phyloP scores from a whole-genome alignment of 176 grass and related monocot genomes.

The Carex myosuroides region DNA sequence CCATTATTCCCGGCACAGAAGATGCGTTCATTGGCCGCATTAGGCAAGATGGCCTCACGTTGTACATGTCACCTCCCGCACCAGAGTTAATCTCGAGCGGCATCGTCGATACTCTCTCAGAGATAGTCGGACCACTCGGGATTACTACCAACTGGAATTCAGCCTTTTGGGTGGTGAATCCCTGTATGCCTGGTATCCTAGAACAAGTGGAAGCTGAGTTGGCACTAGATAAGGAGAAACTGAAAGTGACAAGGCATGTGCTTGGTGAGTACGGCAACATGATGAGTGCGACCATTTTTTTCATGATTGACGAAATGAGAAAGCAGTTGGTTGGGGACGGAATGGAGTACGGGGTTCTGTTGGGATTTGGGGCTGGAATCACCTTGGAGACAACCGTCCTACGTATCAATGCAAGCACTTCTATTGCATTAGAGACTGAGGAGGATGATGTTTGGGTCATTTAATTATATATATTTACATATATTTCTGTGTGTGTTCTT shows the following conservation, averaged over 20 bases:
- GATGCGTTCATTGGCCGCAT: not conserved
- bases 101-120: not conserved
- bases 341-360: slow-evolving; percentile 2
- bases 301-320: too few species aligned
- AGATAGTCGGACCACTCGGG: not conserved
- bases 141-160: not conserved
- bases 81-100: not conserved
- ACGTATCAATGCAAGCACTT: not conserved
- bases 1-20: not conserved
- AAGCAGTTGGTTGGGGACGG: not conserved
- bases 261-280: not conserved
- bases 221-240: not conserved
- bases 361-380: slow-evolving; percentile 16
- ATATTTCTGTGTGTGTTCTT: too few species aligned
- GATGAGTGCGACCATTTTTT: not conserved
- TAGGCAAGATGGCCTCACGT: not conserved
- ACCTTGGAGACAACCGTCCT: slow-evolving; percentile 18
- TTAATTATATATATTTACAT: not conserved
- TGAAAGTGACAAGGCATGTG: not conserved
- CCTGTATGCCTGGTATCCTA: not conserved
- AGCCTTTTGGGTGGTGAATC: not conserved
- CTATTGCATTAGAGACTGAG: not conserved
- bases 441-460: not conserved
- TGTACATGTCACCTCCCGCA: not conserved
- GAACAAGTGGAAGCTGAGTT: not conserved